A percentile compares a stretch with the other conserved stretches of the same genome.
phyloP scores from a whole-genome alignment of 352 stramenopile species.

The Phytophthora pseudosyringae region DNA sequence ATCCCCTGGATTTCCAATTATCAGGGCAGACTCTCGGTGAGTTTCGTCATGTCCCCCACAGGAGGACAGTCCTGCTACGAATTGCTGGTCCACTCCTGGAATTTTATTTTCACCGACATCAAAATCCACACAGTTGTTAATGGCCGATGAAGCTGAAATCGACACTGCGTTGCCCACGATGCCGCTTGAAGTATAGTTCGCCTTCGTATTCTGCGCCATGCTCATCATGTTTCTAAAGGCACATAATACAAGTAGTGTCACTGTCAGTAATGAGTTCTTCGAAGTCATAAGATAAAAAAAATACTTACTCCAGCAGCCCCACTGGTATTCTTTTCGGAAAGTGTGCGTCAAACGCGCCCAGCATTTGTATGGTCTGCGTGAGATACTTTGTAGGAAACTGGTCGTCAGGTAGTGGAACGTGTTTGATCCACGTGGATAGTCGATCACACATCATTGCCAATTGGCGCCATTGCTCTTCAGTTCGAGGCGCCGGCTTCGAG shows the following conservation, averaged over 20 bases:
- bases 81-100: too few relatives aligned
- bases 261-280: background rate
- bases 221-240: too few relatives aligned
- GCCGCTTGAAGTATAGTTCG: too few relatives aligned
- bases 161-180: too few relatives aligned
- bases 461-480: constrained; percentile 3
- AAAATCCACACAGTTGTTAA: too few relatives aligned
- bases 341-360: constrained; percentile 19
- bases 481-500: background rate
- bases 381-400: constrained; percentile 9
- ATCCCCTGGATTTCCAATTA: too few relatives aligned
- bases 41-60: too few relatives aligned
- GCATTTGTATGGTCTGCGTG: constrained; percentile 1
- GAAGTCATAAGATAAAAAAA: background rate
- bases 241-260: background rate
- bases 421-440: constrained; percentile 5
- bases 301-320: constrained; percentile 18
- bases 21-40: too few relatives aligned
- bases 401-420: background rate
- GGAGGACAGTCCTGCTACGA: too few relatives aligned
- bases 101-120: too few relatives aligned
- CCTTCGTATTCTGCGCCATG: too few relatives aligned
- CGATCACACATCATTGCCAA: constrained; percentile 2
- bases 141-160: too few relatives aligned
- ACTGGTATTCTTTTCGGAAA: constrained; percentile 19